Base-by-base conservation (phyloP, 345 rosid species). In the Passiflora organensis region DNA sequence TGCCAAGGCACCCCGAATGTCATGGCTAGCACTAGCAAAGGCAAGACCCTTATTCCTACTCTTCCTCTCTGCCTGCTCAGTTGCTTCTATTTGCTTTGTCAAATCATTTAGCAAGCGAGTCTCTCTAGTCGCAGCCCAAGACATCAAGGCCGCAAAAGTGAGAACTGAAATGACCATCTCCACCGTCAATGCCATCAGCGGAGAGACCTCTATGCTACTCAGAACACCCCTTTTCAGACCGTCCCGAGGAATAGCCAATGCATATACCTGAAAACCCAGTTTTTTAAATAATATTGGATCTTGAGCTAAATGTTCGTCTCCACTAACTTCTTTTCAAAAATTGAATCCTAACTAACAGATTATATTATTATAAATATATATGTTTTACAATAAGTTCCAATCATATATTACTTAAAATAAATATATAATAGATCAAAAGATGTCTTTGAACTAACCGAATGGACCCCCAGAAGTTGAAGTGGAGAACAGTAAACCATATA, bases 11-110 rank as follows among this genome's bases (percentile, higher is more conserved):
- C 84, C 79, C 0, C 94, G 78, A 66, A 88, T 81, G 45, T 91
- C 95, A 16, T 91, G 98, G 67, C 86, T 86, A 15, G 93, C 96
- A 18, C 58, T 76, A 36, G 93, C 83, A 48, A 85, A 80, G 1
- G 85, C 93, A 25, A 63, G 66, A 66, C 84, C 82, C 78, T 84
- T 91, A 59, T 79, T 82, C 84, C 78, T 82, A 55, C 87, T 83
- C 57, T 88, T 88, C 52, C 83, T 59, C 72, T 84, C 82, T 1
- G 96, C 95, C 36, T 83, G 86, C 54, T 74, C 82, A 32, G 95
- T 87, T 32, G 86, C 82, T 65, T 85, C 95, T 85, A 68, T 83
- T 71, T 85, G 95, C 45, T 76, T 84, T 16, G 85, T 80, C 24
- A 91, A 48, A 1, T 58, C 62, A 49, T 78, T 72, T 37, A 81